phyloP scores from a whole-genome alignment of 1,139 yeast genomes.

The Diutina rugosa region DNA sequence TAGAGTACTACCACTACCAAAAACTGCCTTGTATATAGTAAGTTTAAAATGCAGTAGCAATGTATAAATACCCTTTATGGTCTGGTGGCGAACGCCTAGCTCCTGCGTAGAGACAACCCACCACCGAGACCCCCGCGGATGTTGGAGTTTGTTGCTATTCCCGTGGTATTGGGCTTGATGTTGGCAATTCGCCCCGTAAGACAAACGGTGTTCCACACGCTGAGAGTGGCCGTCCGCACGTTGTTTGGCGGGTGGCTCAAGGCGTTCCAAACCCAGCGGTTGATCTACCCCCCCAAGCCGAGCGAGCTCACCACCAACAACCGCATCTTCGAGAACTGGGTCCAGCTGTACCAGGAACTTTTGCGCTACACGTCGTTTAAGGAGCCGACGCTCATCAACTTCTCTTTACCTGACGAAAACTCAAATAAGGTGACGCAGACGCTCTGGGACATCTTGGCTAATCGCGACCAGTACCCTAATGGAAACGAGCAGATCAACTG shows the following conservation, averaged over 20 bases:
- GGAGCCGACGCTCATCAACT: slow-evolving; percentile 57
- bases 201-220: background rate
- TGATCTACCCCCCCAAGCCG: slow-evolving; percentile 1
- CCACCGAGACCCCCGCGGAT: background rate
- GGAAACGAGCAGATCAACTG: slow-evolving; percentile 30
- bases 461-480: slow-evolving; percentile 35
- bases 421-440: slow-evolving; percentile 55
- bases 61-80: background rate
- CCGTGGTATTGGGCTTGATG: background rate
- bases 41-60: background rate
- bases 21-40: background rate
- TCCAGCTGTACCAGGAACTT: background rate
- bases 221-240: background rate
- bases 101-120: background rate
- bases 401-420: slow-evolving; percentile 50
- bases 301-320: slow-evolving; percentile 1
- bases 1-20: background rate
- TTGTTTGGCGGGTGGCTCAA: background rate
- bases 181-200: background rate
- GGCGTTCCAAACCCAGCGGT: background rate
- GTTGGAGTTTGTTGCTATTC: background rate
- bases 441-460: slow-evolving; percentile 40
- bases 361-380: slow-evolving; percentile 10
- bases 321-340: background rate
- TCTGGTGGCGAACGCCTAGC: background rate